Conservation (phyloP, 2,329 filamentous ascomycete genomes). For the Cryphonectria parasitica region DNA sequence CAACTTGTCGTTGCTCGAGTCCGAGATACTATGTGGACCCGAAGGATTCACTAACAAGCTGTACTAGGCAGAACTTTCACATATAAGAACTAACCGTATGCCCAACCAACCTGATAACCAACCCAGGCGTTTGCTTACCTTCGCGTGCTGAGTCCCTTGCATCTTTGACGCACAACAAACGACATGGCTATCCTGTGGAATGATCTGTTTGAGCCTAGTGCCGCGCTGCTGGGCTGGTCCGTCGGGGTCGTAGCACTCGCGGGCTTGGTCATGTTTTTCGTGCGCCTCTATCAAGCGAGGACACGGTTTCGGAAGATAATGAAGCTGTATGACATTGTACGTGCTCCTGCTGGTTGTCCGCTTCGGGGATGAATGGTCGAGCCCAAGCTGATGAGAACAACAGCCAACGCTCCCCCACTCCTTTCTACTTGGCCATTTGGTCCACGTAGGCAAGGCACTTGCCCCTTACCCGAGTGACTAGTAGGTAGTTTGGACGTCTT, state of each 20-base stretch:
- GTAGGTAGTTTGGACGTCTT: background rate
- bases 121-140: background rate
- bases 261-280: background rate
- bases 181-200: conserved; percentile 5
- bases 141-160: background rate
- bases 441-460: conserved; percentile 10
- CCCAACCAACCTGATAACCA: background rate
- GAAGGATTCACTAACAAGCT: background rate
- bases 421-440: conserved; percentile 39
- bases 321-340: conserved; percentile 11
- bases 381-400: background rate
- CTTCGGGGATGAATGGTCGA: too few relatives aligned
- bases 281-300: conserved; percentile 11
- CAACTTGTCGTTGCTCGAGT: background rate
- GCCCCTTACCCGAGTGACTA: conserved; percentile 7
- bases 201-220: background rate
- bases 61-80: background rate
- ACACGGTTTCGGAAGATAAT: conserved; percentile 8
- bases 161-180: background rate
- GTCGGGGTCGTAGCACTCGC: background rate
- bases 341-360: background rate
- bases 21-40: background rate
- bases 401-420: conserved; percentile 42
- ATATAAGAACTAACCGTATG: background rate
- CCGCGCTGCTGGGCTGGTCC: conserved; percentile 3